A percentile compares a stretch with the other conserved stretches of the same genome.
phyloP scores from a whole-genome alignment of 805 yeast species.

The Barnettozyma wickerhamii region DNA sequence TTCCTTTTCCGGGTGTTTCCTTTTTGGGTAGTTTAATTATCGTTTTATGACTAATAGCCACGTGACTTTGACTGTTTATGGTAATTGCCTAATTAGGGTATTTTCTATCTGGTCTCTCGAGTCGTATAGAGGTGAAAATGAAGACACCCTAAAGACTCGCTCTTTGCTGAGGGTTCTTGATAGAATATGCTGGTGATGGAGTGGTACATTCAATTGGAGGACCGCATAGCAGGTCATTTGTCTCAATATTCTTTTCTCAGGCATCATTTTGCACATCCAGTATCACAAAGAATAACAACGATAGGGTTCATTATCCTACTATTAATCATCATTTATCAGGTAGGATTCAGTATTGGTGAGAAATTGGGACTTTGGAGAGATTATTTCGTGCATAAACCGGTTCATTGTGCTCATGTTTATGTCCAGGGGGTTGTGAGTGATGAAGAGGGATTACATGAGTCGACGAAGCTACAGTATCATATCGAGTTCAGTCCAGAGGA shows the following conservation, averaged over 20 bases:
- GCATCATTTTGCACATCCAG: conserved; percentile 22
- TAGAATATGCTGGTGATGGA: not conserved
- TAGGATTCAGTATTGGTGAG: conserved; percentile 40
- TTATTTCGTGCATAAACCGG: conserved; percentile 66
- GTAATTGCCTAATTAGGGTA: not conserved
- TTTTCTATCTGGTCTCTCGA: not conserved
- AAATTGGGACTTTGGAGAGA: conserved; percentile 47
- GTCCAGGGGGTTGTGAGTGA: conserved; percentile 42
- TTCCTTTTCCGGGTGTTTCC: too few relatives aligned
- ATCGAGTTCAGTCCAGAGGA: conserved; percentile 83
- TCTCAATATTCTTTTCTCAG: conserved; percentile 9
- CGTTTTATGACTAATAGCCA: too few relatives aligned
- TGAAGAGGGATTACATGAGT: conserved; percentile 11
- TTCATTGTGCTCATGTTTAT: conserved; percentile 73
- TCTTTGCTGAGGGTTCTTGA: not conserved
- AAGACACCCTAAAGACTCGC: not conserved
- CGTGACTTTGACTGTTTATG: too few relatives aligned
- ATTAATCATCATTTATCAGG: conserved; percentile 31
- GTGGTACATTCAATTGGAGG: not conserved
- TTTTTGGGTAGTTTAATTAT: too few relatives aligned
- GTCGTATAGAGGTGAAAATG: not conserved
- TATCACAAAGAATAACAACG: conserved; percentile 23
- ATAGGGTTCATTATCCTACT: conserved; percentile 18
- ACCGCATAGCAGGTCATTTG: not conserved
- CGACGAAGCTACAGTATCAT: conserved; percentile 46